Evolutionary conservation across 73 alveolate species (phyloP), one percentile per base, ranked within the genome.

Genomic region (Effrenium voratum): DNA sequence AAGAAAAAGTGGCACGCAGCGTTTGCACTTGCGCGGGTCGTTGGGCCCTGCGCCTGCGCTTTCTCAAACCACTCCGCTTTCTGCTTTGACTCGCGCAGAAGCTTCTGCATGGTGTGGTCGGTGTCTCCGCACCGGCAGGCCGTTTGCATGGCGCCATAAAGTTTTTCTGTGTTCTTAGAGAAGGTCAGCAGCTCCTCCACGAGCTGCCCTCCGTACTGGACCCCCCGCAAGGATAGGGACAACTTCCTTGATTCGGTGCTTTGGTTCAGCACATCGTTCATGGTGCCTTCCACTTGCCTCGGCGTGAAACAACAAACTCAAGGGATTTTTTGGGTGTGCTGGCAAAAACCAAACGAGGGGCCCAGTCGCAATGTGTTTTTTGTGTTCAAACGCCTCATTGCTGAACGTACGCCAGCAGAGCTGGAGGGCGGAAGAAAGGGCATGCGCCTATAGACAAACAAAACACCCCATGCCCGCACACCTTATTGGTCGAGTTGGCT

Each of bases 191-290:
- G 80, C 28, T 59, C 63, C 32, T 16, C 26, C 15, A 43, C 15
- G 63, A 85, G 59, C 38, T 40, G n/a, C 12, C 81, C 94, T 12
- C 82, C 60, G 45, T 57, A 57, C 44, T 85, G 63, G 19, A 85
- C 63, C 43, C 57, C 66, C 26, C 57, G 40, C 57, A 85, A 30
- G 2, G 63, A 16, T 15, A 85, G 28, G n/a, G 82, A 43, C 59
- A 57, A 44, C 94, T 85, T 85, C 22, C 81, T 30, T 22, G 63
- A 28, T 10, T 55, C 94, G 41, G 47, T 81, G 32, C 46, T 5
- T 4, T 41, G 60, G n/a, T 46, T 32, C 81, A 85, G 44, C 28
- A 68, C 63, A 30, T 55, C 46, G 10, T 59, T 43, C 60, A 44
- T 44, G 5, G 59, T n/a, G 6, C 57, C 94, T 5, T 38, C 81